Base-by-base conservation (phyloP, 2,329 filamentous ascomycete genomes). In the Fusarium abutilonis region DNA sequence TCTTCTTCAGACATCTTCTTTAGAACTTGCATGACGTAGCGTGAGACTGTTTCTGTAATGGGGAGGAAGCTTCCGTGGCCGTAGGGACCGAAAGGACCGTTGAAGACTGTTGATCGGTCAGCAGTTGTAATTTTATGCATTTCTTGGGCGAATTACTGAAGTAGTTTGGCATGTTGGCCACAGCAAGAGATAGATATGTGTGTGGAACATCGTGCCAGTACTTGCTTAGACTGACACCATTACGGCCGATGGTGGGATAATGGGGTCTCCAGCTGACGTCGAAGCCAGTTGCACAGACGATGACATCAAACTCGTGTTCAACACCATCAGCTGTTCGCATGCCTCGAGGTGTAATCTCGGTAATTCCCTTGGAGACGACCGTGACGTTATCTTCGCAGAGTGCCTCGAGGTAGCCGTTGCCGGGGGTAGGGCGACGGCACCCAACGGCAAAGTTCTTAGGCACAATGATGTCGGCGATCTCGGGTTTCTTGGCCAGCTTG, bases 201-300 rank as follows among this genome's bases (percentile, higher is more conserved):
- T 56, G 41, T 15, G 53, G 48, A 4, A 35, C 53, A 15, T 34
- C 36, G n/a, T 52, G 46, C 48, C 54, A 53, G 43, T 39, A 48
- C 0, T 6, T 15, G 2, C 31, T 21, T 6, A 57, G 19, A 11
- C 34, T 57, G 3, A 14, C 10, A 3, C 50, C 49, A n/a, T 41
- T 19, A 1, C 14, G 21, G 3, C 54, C 54, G 4, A 53, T 4
- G 11, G 49, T 53, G 5, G 21, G 26, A 15, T 53, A 57, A 21
- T 42, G 13, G 2, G 49, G 42, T 9, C 42, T 52, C 23, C 53
- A 57, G 0, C 42, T 42, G 2, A 42, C 53, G 6, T 53, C 46
- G 31, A 57, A 57, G 0, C 53, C 48, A 15, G 53, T 56, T 0
- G 53, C 53, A 3, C 41, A 56, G 1, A 52, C 42, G 34, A 57